Conservation (phyloP, 148 eudicot genomes). For the Persicaria maculosa region DNA sequence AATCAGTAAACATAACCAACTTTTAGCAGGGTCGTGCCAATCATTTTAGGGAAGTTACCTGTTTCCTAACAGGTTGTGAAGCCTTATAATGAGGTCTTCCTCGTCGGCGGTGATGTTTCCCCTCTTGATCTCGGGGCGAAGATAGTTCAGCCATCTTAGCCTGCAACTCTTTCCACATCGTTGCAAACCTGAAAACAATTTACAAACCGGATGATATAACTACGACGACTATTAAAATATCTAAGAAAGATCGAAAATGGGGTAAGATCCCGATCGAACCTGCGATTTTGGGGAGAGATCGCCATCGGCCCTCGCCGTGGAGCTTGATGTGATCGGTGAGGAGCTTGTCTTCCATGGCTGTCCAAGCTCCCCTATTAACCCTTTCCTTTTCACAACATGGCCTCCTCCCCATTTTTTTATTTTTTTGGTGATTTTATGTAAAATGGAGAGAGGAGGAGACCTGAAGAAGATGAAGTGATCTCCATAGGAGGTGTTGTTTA, state of each 20-base stretch:
- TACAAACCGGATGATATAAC: neutral
- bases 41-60: neutral
- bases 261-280: neutral
- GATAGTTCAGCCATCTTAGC: neutral
- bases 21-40: too few relatives aligned
- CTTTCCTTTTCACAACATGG: conserved; percentile 7
- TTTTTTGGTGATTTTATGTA: too few relatives aligned
- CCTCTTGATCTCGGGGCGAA: neutral
- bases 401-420: neutral
- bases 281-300: neutral
- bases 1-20: too few relatives aligned
- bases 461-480: too few relatives aligned
- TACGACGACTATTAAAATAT: neutral
- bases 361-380: neutral
- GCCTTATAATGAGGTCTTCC: conserved; percentile 5
- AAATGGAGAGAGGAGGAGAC: too few relatives aligned
- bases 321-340: neutral
- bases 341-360: conserved; percentile 9
- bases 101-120: neutral
- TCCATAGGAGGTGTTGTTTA: too few relatives aligned
- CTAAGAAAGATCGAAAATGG: neutral
- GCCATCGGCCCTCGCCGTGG: conserved; percentile 1
- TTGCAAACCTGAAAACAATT: neutral
- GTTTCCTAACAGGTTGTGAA: conserved; percentile 5
- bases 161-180: conserved; percentile 9